phyloP scores from a whole-genome alignment of 345 rosid genomes.

The Eutrema heterophyllum region DNA sequence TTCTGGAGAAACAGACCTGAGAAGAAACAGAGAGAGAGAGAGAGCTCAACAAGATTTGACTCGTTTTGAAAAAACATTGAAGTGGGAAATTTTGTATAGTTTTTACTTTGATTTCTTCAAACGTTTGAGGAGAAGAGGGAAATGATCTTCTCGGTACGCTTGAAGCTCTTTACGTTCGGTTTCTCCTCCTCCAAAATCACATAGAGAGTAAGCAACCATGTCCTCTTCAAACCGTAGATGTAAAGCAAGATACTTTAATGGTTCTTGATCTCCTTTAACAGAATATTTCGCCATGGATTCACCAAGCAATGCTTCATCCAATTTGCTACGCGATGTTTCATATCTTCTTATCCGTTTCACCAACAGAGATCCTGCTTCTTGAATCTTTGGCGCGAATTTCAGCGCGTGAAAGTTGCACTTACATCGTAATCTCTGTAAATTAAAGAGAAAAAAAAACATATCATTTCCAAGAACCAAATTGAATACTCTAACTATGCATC shows the following conservation, averaged over 20 bases:
- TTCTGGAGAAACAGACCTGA: conserved; percentile 49
- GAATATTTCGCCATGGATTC: conserved; percentile 35
- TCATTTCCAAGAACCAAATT: neutral
- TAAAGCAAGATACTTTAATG: conserved; percentile 64
- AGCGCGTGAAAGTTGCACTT: conserved; percentile 93
- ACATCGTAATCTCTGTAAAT: conserved; percentile 68
- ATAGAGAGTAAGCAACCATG: conserved; percentile 91
- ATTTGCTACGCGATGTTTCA: conserved; percentile 33
- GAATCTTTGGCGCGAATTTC: conserved; percentile 71
- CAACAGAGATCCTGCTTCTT: conserved; percentile 56
- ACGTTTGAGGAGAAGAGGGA: conserved; percentile 72
- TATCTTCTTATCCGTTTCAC: conserved; percentile 64
- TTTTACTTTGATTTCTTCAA: conserved; percentile 53
- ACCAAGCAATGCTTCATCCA: conserved; percentile 70
- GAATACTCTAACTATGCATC: neutral
- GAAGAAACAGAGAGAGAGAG: neutral
- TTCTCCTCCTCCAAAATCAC: conserved; percentile 86
- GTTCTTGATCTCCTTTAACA: conserved; percentile 28
- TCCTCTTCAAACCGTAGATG: conserved; percentile 93
- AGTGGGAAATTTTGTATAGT: neutral
- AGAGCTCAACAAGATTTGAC: neutral
- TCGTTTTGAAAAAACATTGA: neutral
- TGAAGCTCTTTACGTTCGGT: conserved; percentile 67
- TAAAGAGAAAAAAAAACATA: neutral
- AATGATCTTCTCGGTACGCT: conserved; percentile 73